Conservation (phyloP, 1,284 basidiomycete genomes). For the Marasmius fiardii region DNA sequence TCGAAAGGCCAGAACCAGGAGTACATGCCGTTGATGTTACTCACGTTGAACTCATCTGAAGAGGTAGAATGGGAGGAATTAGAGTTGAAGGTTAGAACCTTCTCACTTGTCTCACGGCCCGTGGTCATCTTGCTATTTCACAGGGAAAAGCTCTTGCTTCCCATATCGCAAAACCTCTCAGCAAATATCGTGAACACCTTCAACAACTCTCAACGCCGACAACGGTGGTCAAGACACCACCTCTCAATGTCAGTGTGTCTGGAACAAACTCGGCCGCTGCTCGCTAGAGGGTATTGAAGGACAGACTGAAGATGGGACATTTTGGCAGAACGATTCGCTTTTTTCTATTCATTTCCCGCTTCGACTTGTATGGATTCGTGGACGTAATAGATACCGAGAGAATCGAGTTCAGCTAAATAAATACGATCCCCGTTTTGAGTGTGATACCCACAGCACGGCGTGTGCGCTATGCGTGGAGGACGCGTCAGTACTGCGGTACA, state of each 20-base stretch:
- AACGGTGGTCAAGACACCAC: slow-evolving; percentile 28
- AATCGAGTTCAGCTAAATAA: too few species aligned
- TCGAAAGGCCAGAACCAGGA: not conserved
- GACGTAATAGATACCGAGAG: too few species aligned
- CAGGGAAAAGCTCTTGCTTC: slow-evolving; percentile 53
- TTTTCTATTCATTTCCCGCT: too few species aligned
- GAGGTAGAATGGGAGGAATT: slow-evolving; percentile 62
- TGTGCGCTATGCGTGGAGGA: too few species aligned
- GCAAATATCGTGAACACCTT: slow-evolving; percentile 37
- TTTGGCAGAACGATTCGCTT: too few species aligned
- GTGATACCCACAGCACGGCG: too few species aligned
- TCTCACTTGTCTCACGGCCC: not conserved
- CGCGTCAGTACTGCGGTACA: too few species aligned
- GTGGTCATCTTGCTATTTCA: not conserved
- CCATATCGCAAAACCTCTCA: slow-evolving; percentile 39
- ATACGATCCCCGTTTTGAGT: too few species aligned
- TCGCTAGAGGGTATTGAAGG: not conserved
- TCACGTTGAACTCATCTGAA: slow-evolving; percentile 62
- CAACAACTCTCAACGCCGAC: slow-evolving; percentile 21
- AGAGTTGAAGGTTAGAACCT: slow-evolving; percentile 48
- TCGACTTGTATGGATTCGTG: too few species aligned
- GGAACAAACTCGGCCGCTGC: slow-evolving; percentile 13
- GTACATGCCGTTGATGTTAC: slow-evolving; percentile 50
- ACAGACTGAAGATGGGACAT: too few species aligned
- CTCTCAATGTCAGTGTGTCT: slow-evolving; percentile 21